These are phyloP conservation scores for Fusarium avenaceum DNA, from an alignment of 2,329 filamentous ascomycete genomes.

Conservation along the genomic window DNA sequence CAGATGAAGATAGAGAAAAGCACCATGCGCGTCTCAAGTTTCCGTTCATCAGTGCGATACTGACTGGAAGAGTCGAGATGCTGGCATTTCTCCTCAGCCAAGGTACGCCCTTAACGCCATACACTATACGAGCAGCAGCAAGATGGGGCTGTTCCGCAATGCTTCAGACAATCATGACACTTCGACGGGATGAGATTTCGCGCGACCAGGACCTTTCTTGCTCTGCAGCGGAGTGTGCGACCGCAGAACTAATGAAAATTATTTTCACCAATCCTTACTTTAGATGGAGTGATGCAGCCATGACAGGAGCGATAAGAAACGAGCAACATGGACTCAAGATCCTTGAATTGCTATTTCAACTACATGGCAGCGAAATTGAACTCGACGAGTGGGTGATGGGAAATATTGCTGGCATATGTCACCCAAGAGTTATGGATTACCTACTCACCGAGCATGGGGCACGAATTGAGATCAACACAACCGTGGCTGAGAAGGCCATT, in stretches of 20 bases:
- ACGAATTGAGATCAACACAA: slow-evolving; percentile 22
- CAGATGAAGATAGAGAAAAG: slow-evolving; percentile 30
- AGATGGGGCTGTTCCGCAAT: slow-evolving; percentile 24
- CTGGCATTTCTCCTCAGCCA: slow-evolving; percentile 31
- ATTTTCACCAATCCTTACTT: slow-evolving; percentile 25
- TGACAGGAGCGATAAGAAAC: slow-evolving; percentile 29
- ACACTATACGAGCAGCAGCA: slow-evolving; percentile 30
- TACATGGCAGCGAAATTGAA: slow-evolving; percentile 14
- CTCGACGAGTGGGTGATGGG: slow-evolving; percentile 35
- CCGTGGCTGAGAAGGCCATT: slow-evolving; percentile 25
- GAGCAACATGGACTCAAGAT: slow-evolving; percentile 23
- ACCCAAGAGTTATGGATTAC: slow-evolving; percentile 30
- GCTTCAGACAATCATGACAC: slow-evolving; percentile 28
- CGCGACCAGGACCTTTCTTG: slow-evolving; percentile 32
- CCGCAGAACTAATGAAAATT: slow-evolving; percentile 18
- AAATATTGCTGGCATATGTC: slow-evolving; percentile 26
- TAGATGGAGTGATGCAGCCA: slow-evolving; percentile 29
- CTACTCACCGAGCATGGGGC: slow-evolving; percentile 21
- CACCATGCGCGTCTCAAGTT: slow-evolving; percentile 32
- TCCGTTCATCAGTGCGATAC: slow-evolving; percentile 26
- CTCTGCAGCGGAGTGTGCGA: slow-evolving; percentile 26
- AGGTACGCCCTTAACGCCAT: slow-evolving; percentile 21
- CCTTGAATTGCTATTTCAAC: slow-evolving; percentile 16
- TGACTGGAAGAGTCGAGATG: slow-evolving; percentile 33
- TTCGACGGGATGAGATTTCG: slow-evolving; percentile 28